phyloP scores from a whole-genome alignment of 768 basidiomycete species.

The Leccinum subtestaceum region DNA sequence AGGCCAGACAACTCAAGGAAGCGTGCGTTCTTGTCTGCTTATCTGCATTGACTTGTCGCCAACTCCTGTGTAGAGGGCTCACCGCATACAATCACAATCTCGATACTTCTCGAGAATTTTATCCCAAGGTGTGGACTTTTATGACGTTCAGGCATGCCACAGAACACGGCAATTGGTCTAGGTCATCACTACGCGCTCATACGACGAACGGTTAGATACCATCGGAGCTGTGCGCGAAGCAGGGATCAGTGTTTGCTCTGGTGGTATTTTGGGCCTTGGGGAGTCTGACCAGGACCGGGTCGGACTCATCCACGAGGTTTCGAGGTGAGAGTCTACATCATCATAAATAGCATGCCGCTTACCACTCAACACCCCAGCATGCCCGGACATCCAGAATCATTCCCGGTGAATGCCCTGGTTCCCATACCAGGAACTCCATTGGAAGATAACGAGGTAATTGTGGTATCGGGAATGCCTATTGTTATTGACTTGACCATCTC shows the following conservation, averaged over 20 bases:
- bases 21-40: constrained; percentile 52
- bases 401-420: constrained; percentile 96
- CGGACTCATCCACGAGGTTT: constrained; percentile 90
- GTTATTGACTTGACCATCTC: constrained; percentile 14
- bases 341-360: constrained; percentile 1
- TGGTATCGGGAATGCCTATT: neutral
- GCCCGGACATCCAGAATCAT: constrained; percentile 97
- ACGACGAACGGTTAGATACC: constrained; percentile 89
- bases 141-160: neutral
- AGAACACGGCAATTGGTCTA: constrained; percentile 30
- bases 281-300: constrained; percentile 89
- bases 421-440: constrained; percentile 94
- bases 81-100: constrained; percentile 99
- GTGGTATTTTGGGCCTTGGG: constrained; percentile 92
- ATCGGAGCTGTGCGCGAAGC: constrained; percentile 89
- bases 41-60: neutral
- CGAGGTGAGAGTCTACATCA: constrained; percentile 56
- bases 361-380: constrained; percentile 48
- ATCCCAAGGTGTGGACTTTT: constrained; percentile 67
- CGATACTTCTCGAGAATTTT: constrained; percentile 96
- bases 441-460: constrained; percentile 78
- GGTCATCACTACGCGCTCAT: constrained; percentile 95
- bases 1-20: constrained; percentile 88
- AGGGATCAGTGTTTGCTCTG: constrained; percentile 96
- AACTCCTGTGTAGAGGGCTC: constrained; percentile 56